phyloP scores from a whole-genome alignment of 192 early-diverging fungal species.

The Mortierella alpina region DNA sequence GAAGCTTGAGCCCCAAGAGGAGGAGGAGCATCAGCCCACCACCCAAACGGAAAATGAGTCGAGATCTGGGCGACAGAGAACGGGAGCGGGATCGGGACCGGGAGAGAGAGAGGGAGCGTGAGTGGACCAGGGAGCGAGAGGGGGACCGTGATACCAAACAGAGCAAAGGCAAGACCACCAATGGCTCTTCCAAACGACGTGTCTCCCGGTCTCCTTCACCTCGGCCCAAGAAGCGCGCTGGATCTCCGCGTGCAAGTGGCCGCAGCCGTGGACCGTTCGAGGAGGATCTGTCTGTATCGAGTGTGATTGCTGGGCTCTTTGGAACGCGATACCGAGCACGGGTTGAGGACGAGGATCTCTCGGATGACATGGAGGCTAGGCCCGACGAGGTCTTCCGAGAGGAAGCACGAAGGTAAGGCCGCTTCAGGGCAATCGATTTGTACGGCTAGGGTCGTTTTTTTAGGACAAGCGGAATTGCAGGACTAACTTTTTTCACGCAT shows the following conservation, averaged over 20 bases:
- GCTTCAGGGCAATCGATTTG: background rate
- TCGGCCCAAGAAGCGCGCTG: slow-evolving; percentile 5
- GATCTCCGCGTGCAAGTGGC: slow-evolving; percentile 16
- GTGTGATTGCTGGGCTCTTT: slow-evolving; percentile 29
- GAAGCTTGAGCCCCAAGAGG: slow-evolving; percentile 29
- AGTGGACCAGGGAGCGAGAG: slow-evolving; percentile 10
- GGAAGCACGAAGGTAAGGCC: slow-evolving; percentile 44
- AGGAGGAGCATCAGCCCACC: slow-evolving; percentile 32
- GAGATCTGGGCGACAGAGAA: slow-evolving; percentile 27
- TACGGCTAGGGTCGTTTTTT: background rate
- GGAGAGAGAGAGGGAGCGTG: slow-evolving; percentile 8
- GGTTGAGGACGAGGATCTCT: slow-evolving; percentile 36
- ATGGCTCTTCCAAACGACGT: slow-evolving; percentile 10
- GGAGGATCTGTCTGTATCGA: slow-evolving; percentile 29
- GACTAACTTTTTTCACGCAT: background rate
- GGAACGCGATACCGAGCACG: slow-evolving; percentile 25
- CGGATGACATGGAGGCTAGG: slow-evolving; percentile 48
- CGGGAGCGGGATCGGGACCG: slow-evolving; percentile 14
- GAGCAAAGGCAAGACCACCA: slow-evolving; percentile 6
- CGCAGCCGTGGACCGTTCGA: slow-evolving; percentile 28
- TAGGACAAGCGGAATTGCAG: background rate
- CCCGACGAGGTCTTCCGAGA: slow-evolving; percentile 50
- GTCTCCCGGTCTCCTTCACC: slow-evolving; percentile 24
- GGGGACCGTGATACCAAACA: slow-evolving; percentile 5
- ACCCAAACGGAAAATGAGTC: slow-evolving; percentile 27